Base-by-base conservation (phyloP, 176 grass and related monocot species). In the Paspalum notatum region DNA sequence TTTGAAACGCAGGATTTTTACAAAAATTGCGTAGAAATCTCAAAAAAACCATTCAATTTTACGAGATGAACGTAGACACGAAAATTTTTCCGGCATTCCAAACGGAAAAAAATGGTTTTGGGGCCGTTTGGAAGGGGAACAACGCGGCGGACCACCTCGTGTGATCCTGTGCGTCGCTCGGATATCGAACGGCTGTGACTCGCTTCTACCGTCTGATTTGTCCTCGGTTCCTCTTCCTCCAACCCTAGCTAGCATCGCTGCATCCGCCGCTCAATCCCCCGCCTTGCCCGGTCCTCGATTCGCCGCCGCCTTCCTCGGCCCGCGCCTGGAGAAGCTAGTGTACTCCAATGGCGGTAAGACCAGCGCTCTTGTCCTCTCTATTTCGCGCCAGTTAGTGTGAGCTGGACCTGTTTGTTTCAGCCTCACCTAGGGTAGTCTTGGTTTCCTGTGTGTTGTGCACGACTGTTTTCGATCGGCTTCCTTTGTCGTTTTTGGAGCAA, bases 341-440 rank as follows among this genome's bases (percentile, higher is more conserved):
- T 32, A 1, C 32, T 32, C 32, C 32, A 32, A 89, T 89, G 82
- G 87, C 87, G 87, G 87, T 89, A 85, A 17, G 21, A 9, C 43
- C 10, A 5, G 21, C 67, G 38, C 47, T 44, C 10, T 14, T 12
- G 72, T 44, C 51, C 40, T 78, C 11, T 60, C 48, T 48, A 16
- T 61, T 4, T 26, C 3, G 14, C 9, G 13, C 13, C 39, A 27
- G 9, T 70, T 17, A 32, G 32, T 25, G 20, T 52, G 44, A 26
- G 42, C 26, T 9, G 20, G 56, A 82, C 73, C 68, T 73, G 43
- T 17, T 68, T 59, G 53, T 44, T 45, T 67, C 45, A 26, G 21
- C 2, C 39, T 48, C 11, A 4, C 25, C 12, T 49, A 21, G 12
- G 12, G 11, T 62, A 24, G 66, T 9, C 27, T 53, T 64, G 6